A percentile compares a stretch with the other conserved stretches of the same genome.
Conservation (phyloP, 805 yeast species). For the Torulaspora delbrueckii region DNA sequence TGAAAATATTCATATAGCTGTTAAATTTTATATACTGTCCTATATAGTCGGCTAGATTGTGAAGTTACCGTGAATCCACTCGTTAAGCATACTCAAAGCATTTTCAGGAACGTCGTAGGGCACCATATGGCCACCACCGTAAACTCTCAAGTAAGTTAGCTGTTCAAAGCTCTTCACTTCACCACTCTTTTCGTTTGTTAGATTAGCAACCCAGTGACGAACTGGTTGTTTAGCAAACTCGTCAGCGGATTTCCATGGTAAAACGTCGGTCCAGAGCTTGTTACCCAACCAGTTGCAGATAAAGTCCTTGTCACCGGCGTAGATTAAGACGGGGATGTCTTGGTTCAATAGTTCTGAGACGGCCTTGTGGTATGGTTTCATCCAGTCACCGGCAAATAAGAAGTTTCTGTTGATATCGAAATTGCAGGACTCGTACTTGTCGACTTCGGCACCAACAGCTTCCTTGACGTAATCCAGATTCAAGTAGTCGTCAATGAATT, state of each 20-base stretch:
- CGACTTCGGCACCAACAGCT: constrained; percentile 89
- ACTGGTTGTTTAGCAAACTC: constrained; percentile 46
- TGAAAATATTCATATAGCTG: background rate
- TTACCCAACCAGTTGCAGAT: constrained; percentile 97
- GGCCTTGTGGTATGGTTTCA: constrained; percentile 78
- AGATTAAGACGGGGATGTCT: constrained; percentile 76
- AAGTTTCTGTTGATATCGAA: constrained; percentile 75
- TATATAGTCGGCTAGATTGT: constrained; percentile 15
- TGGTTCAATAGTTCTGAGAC: constrained; percentile 67
- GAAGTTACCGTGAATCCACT: constrained; percentile 75
- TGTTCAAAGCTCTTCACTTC: constrained; percentile 60
- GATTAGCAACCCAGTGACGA: constrained; percentile 43
- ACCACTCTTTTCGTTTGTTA: constrained; percentile 53
- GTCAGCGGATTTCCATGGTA: constrained; percentile 60
- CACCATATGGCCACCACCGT: constrained; percentile 94
- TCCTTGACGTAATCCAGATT: constrained; percentile 70
- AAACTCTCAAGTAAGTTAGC: constrained; percentile 78
- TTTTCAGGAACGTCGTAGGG: constrained; percentile 83
- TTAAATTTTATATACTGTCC: background rate
- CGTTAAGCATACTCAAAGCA: constrained; percentile 74
- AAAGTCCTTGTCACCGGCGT: constrained; percentile 95
- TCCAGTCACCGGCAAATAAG: constrained; percentile 83
- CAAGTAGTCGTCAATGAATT: constrained; percentile 71
- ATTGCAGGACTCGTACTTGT: constrained; percentile 68
- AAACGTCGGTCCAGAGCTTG: constrained; percentile 72